Base-by-base conservation (phyloP, 2,329 filamentous ascomycete species). In the Talaromyces sp. region DNA sequence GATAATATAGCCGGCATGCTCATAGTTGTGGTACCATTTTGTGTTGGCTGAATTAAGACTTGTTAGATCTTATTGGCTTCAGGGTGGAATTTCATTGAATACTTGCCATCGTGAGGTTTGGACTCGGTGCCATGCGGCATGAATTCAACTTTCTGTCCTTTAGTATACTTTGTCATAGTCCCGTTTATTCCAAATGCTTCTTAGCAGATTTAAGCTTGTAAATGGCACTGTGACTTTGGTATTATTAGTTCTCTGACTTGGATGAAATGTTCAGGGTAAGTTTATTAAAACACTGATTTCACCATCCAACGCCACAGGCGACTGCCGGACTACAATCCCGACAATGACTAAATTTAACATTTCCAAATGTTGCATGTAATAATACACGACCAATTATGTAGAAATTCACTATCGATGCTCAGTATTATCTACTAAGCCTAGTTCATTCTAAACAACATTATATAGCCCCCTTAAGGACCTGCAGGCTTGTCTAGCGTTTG, bases 401-500 rank as follows among this genome's bases (percentile, higher is more conserved):
- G 3, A 47, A 23, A 47, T 27, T 47, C 44, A 47, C 44, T 47
- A 47, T 27, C 18, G 23, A 27, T 40, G n/a, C n/a, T 9, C 44
- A 6, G 44, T 27, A 27, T 5, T 27, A 27, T 47, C 8, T 23
- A 23, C 23, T 23, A 18, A 47, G n/a, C 42, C 18, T 18, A 5
- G 42, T 47, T 47, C 4, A 47, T 23, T 16, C 34, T 36, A 16
- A 27, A 47, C 8, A 47, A 18, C 2, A 1, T 10, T 47, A 4
- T 27, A 47, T 47, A 12, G 5, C n/a, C 8, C 9, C 7, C 50
- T 53, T 12, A 53, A 53, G 50, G 50, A 1, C 50, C 50, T 31
- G 16, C 50, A 3, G 50, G 50, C 18, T 59, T 62, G n/a, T 62
- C 57, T 10, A 62, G 28, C 47, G 42, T 52, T n/a, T 57, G 40